A percentile compares a stretch with the other conserved stretches of the same genome.
Conservation (phyloP, 805 yeast species). For the Starmera quercuum region DNA sequence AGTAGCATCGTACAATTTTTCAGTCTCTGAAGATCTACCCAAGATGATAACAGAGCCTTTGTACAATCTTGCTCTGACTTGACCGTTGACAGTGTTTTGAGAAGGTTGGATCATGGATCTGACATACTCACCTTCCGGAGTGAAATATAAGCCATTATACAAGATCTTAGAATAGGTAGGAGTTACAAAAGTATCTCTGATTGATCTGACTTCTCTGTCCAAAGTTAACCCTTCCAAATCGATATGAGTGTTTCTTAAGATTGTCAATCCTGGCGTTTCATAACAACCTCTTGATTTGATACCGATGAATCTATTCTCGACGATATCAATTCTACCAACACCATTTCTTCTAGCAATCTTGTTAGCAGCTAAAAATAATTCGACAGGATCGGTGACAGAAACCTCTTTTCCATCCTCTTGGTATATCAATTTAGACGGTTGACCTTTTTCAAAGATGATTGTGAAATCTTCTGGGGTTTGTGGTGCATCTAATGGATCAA, state of each 20-base stretch:
- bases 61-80: constrained; percentile 88
- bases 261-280: constrained; percentile 97
- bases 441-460: constrained; percentile 76
- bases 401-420: constrained; percentile 47
- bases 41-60: constrained; percentile 80
- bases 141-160: constrained; percentile 96
- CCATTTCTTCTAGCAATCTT: constrained; percentile 97
- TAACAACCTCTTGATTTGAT: constrained; percentile 99
- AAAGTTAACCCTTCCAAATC: constrained; percentile 95
- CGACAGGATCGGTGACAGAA: constrained; percentile 79
- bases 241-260: constrained; percentile 89
- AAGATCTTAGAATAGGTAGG: constrained; percentile 82
- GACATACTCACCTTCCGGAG: constrained; percentile 96
- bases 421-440: constrained; percentile 75
- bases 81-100: constrained; percentile 92
- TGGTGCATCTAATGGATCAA: constrained; percentile 95
- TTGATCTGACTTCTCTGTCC: constrained; percentile 95
- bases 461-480: constrained; percentile 84
- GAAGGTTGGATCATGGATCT: constrained; percentile 93
- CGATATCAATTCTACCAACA: constrained; percentile 98
- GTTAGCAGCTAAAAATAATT: constrained; percentile 87
- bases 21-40: constrained; percentile 94
- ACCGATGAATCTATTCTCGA: constrained; percentile 98
- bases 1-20: constrained; percentile 94
- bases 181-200: constrained; percentile 95